These are phyloP conservation scores for Candida endomychidarum DNA, from an alignment of 805 yeast species.

Conservation along the genomic window DNA sequence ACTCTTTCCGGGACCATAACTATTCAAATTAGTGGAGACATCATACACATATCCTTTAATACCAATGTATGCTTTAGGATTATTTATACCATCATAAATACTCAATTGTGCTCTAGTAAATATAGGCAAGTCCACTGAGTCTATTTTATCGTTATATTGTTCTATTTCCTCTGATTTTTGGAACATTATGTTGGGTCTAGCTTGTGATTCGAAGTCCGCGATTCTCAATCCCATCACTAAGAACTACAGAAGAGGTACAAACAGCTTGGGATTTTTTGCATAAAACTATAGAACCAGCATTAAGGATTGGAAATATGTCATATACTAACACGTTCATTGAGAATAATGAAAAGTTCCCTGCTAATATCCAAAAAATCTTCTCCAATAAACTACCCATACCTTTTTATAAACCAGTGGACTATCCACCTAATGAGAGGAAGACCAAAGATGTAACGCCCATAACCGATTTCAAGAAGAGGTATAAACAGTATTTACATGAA, in stretches of 20 bases:
- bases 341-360: conserved; percentile 32
- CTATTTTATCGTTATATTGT: conserved; percentile 29
- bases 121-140: conserved; percentile 29
- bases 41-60: conserved; percentile 79
- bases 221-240: neutral
- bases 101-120: conserved; percentile 35
- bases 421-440: conserved; percentile 45
- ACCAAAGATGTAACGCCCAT: conserved; percentile 30
- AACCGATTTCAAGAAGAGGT: neutral
- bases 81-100: conserved; percentile 30
- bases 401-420: conserved; percentile 49
- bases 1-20: conserved; percentile 76
- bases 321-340: conserved; percentile 4
- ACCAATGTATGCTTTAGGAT: conserved; percentile 59
- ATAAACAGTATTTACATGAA: conserved; percentile 4
- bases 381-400: conserved; percentile 58
- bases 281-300: no score
- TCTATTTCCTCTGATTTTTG: conserved; percentile 20
- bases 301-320: no score
- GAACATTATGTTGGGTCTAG: neutral
- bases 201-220: neutral
- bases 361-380: conserved; percentile 51
- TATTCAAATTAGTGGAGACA: conserved; percentile 61
- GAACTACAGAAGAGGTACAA: no score
- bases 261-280: no score